These are phyloP conservation scores for Abrus pulchellus DNA, from an alignment of 306 rosid genomes.

Conservation along the genomic window DNA sequence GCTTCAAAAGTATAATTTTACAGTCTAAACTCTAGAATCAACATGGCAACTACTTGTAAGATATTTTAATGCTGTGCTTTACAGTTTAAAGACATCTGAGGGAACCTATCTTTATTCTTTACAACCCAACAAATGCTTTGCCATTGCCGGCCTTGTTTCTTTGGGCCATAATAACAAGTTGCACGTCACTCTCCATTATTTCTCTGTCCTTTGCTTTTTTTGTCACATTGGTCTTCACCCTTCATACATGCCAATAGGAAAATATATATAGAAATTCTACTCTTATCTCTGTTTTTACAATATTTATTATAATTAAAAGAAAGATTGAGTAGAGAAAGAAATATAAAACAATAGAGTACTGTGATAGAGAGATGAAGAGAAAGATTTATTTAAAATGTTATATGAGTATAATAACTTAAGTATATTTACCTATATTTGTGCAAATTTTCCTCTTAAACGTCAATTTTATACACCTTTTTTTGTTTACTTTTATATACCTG, in stretches of 20 bases:
- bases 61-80: slow-evolving; percentile 34
- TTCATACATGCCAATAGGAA: slow-evolving; percentile 21
- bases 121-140: slow-evolving; percentile 45
- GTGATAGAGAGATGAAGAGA: no score
- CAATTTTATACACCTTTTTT: neutral
- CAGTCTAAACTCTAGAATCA: neutral
- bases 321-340: no score
- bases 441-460: neutral
- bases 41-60: neutral
- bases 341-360: no score
- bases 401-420: no score
- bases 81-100: slow-evolving; percentile 13
- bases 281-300: no score
- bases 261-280: neutral
- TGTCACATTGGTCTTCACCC: neutral
- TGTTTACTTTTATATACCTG: no score
- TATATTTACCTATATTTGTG: neutral
- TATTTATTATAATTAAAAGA: no score
- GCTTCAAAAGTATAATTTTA: neutral
- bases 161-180: neutral
- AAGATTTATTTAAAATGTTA: no score
- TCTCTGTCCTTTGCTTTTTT: neutral
- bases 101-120: slow-evolving; percentile 48
- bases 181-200: slow-evolving; percentile 23
- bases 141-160: slow-evolving; percentile 37